Base-by-base conservation (phyloP, 2,329 filamentous ascomycete genomes). In the Colletotrichum euphorbiae region DNA sequence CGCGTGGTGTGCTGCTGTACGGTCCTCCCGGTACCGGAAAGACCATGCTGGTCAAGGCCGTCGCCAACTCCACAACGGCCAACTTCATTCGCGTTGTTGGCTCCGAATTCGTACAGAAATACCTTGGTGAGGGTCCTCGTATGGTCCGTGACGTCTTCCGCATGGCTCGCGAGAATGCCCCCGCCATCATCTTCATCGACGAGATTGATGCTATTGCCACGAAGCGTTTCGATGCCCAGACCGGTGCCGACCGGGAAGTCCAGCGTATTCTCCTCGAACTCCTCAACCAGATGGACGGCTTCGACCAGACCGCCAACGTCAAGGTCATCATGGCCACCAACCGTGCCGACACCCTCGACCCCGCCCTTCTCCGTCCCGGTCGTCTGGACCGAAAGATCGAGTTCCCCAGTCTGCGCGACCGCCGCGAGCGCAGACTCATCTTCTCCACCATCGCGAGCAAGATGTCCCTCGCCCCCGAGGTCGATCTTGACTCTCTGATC, bases 271-370 rank as follows among this genome's bases (percentile, higher is more conserved):
- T 99, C 68, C 90, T 99, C 69, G 96, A 99, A 80, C 85, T 99
- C 73, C 90, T 99, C 72, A 99, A 99, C 84, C 96, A 99, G 83
- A 99, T 99, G 96, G 96, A 99, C 79, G 96, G 96, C 72, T 99
- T 99, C 84, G 96, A 99, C 80, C 96, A 99, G 82, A 97, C 94
- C 0, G 93, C 93, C 79, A 99, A 99, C 81, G 96, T 99, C 82
- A 99, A 99, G 85, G 96, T 99, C 79, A 99, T 99, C 83, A 99
- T 99, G 96, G 96, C 96, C 73, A 99, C 96, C 73, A 99, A 99
- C 85, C 92, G 96, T 79, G 95, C 96, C 72, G 96, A 98, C 80
- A 99, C 96, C 6, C 87, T 99, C 72, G 96, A 99, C 78, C 96
- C 96, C 15, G 96, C 96, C 46, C 87, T 99, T 70, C 89, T 99